These are phyloP conservation scores for Roridomyces roridus DNA, from an alignment of 768 basidiomycete species.

Conservation along the genomic window DNA sequence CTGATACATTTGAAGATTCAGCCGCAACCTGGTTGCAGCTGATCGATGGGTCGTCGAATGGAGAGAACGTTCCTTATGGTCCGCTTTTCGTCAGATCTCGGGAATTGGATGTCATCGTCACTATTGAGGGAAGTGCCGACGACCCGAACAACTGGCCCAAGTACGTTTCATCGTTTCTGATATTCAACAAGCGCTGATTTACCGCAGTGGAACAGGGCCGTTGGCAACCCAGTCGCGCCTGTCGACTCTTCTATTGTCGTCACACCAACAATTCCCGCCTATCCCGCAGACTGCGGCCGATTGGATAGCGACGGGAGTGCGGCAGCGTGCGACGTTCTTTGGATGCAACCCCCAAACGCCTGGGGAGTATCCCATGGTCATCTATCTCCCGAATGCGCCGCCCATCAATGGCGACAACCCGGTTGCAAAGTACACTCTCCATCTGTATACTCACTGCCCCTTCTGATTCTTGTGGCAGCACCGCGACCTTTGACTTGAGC, in stretches of 20 bases:
- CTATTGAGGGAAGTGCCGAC: conserved; percentile 72
- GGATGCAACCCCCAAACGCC: conserved; percentile 69
- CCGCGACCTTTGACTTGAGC: conserved; percentile 62
- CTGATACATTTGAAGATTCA: conserved; percentile 58
- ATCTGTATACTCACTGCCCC: neutral
- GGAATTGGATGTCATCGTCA: conserved; percentile 75
- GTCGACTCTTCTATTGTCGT: conserved; percentile 46
- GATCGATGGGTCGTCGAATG: conserved; percentile 75
- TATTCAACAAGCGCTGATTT: neutral
- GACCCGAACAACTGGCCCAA: conserved; percentile 69
- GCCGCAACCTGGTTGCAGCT: conserved; percentile 61
- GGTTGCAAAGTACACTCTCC: conserved; percentile 60
- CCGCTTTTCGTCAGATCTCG: conserved; percentile 75
- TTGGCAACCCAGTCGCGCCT: conserved; percentile 51
- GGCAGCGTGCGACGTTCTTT: conserved; percentile 77
- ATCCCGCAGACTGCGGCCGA: conserved; percentile 57
- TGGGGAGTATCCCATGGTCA: conserved; percentile 67
- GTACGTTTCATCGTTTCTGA: conserved; percentile 47
- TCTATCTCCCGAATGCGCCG: conserved; percentile 83
- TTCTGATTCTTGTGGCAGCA: conserved; percentile 40
- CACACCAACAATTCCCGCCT: conserved; percentile 70
- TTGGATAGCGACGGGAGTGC: conserved; percentile 67
- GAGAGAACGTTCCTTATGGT: conserved; percentile 73
- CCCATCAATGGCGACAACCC: conserved; percentile 66
- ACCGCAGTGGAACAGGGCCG: conserved; percentile 58